A percentile compares a stretch with the other conserved stretches of the same genome.
These are phyloP conservation scores for Pelargonium cotyledonis DNA, from an alignment of 441 rosid species.

Conservation along the genomic window DNA sequence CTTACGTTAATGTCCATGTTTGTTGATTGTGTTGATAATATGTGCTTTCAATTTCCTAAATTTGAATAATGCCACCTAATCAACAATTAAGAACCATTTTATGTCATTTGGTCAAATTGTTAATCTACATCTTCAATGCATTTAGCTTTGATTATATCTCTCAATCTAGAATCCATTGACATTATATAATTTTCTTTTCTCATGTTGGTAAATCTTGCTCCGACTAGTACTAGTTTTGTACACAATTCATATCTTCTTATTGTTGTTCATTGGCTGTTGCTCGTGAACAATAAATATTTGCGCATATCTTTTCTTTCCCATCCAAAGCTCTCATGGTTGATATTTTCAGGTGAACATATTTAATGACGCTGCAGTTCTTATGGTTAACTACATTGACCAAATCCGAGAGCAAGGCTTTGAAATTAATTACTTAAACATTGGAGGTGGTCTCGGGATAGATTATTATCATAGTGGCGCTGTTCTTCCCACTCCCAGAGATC, in stretches of 20 bases:
- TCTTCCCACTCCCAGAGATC: conserved; percentile 92
- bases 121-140: too few relatives aligned
- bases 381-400: conserved; percentile 85
- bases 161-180: too few relatives aligned
- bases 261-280: not conserved
- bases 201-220: not conserved
- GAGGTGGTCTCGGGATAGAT: conserved; percentile 98
- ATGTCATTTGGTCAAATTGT: too few relatives aligned
- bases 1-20: too few relatives aligned
- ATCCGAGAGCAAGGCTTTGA: conserved; percentile 89
- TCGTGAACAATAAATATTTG: not conserved
- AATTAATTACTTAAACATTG: conserved; percentile 80
- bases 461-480: conserved; percentile 78
- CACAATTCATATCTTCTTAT: not conserved
- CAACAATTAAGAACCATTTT: too few relatives aligned
- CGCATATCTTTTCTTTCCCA: conserved; percentile 2
- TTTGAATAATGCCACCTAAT: not conserved
- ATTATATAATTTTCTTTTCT: too few relatives aligned
- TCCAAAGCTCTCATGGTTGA: conserved; percentile 8
- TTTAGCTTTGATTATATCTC: too few relatives aligned
- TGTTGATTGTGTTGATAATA: not conserved
- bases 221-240: not conserved
- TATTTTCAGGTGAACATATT: conserved; percentile 78
- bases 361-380: conserved; percentile 88
- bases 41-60: not conserved